These are phyloP conservation scores for Backusella australiensis DNA, from an alignment of 192 early-diverging fungal genomes.

Conservation along the genomic window DNA sequence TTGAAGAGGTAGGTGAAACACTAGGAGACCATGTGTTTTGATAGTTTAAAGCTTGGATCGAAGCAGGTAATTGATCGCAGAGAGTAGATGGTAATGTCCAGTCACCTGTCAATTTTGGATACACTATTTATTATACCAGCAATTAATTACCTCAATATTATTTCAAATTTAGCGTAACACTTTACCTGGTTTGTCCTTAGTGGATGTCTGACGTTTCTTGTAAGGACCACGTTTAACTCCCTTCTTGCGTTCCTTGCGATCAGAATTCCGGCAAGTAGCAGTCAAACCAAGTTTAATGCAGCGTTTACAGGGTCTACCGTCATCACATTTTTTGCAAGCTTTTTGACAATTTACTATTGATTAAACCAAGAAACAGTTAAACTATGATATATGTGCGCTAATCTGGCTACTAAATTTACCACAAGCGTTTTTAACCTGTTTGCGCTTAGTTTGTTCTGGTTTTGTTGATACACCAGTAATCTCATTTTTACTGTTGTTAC, in stretches of 20 bases:
- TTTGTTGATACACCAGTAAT: not conserved
- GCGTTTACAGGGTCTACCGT: conserved; percentile 77
- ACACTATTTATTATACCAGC: not conserved
- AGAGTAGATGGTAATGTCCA: not conserved
- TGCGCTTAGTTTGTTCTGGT: conserved; percentile 42
- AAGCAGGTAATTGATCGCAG: not conserved
- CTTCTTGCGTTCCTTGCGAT: conserved; percentile 77
- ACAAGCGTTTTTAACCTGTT: conserved; percentile 91
- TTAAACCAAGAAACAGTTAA: not conserved
- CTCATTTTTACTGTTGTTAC: not conserved
- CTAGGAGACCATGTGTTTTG: not conserved
- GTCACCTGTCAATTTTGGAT: conserved; percentile 8
- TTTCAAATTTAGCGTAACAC: not conserved
- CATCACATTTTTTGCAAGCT: conserved; percentile 92
- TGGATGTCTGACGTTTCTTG: conserved; percentile 47
- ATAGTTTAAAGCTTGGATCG: not conserved
- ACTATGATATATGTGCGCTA: not conserved
- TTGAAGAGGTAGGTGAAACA: not conserved
- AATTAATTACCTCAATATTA: not conserved
- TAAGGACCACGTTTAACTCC: conserved; percentile 89
- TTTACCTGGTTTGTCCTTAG: conserved; percentile 13
- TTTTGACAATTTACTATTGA: conserved; percentile 77
- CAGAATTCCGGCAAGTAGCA: conserved; percentile 69
- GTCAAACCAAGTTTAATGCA: conserved; percentile 72
- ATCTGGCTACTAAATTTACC: conserved; percentile 42